A percentile compares a stretch with the other conserved stretches of the same genome.
Evolutionary conservation across 345 rosid genomes (phyloP).

Genomic region (Jatropha curcas): DNA sequence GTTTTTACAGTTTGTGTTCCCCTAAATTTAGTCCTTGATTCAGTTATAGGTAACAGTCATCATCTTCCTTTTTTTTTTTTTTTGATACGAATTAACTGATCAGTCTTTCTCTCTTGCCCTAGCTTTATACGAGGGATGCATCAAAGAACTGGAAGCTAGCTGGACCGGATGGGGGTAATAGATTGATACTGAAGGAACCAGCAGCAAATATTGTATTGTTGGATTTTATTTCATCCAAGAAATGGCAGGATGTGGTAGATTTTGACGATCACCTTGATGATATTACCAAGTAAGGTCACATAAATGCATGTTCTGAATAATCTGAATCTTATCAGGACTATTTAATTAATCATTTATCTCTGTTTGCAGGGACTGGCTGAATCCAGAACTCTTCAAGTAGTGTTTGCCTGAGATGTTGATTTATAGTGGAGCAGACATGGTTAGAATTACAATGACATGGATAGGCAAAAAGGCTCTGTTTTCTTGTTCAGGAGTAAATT

Average conservation of each 20-base stretch:
- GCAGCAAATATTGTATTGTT: conserved; percentile 65
- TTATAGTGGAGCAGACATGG: not conserved
- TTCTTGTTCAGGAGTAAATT: not conserved
- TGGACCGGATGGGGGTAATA: conserved; percentile 66
- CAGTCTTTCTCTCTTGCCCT: conserved; percentile 12
- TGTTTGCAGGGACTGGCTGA: conserved; percentile 89
- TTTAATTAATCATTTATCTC: not conserved
- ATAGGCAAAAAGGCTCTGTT: not conserved
- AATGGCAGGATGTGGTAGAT: conserved; percentile 82
- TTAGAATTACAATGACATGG: not conserved
- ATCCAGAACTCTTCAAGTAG: conserved; percentile 82
- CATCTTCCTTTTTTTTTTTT: too few species aligned
- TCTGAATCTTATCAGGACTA: conserved; percentile 1
- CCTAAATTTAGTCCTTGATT: not conserved
- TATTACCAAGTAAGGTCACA: conserved; percentile 65
- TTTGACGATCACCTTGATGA: conserved; percentile 95
- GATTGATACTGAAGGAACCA: conserved; percentile 70
- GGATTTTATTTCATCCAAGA: conserved; percentile 73
- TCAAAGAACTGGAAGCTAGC: conserved; percentile 84
- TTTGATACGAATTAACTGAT: too few species aligned
- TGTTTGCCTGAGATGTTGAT: not conserved
- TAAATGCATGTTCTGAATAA: not conserved
- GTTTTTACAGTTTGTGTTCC: not conserved
- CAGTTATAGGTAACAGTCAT: not conserved
- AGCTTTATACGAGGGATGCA: conserved; percentile 85